A percentile compares a stretch with the other conserved stretches of the same genome.
phyloP scores from a whole-genome alignment of 495 filamentous ascomycete genomes.

The Chaetomidium leptoderma region DNA sequence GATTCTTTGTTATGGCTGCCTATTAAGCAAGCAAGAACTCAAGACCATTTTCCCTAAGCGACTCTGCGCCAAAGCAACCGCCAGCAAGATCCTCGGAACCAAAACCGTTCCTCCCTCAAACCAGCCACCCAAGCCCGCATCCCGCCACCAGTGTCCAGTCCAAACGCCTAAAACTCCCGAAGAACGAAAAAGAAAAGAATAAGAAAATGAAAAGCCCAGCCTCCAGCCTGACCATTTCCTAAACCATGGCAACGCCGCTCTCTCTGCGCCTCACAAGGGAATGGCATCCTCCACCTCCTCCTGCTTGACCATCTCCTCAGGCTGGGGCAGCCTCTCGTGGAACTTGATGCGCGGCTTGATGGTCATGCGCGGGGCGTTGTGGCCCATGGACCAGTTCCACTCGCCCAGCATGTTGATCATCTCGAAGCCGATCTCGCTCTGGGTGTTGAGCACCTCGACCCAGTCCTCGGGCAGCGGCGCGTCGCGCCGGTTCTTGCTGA shows the following conservation, averaged over 20 bases:
- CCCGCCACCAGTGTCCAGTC: background rate
- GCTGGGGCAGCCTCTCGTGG: constrained; percentile 15
- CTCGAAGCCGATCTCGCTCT: constrained; percentile 13
- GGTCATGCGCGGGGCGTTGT: constrained; percentile 27
- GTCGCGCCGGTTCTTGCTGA: constrained; percentile 13
- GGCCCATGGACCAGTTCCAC: constrained; percentile 30
- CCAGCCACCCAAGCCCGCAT: background rate
- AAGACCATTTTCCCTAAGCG: background rate
- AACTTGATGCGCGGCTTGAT: constrained; percentile 25
- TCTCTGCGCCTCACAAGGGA: background rate
- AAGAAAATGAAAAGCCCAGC: background rate
- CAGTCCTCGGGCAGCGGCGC: constrained; percentile 19
- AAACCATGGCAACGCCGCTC: no score
- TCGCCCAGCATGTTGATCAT: constrained; percentile 29
- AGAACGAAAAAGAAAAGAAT: background rate
- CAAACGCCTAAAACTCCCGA: background rate
- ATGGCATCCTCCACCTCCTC: background rate
- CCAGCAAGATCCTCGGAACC: constrained; percentile 8
- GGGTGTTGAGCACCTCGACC: constrained; percentile 9
- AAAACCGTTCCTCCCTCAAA: constrained; percentile 3
- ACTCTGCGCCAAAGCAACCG: background rate
- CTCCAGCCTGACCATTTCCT: no score
- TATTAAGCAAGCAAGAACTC: background rate
- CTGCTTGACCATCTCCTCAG: background rate
- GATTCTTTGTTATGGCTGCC: background rate